Conservation (phyloP, 2,329 filamentous ascomycete species). For the Fusarium caatingaense region DNA sequence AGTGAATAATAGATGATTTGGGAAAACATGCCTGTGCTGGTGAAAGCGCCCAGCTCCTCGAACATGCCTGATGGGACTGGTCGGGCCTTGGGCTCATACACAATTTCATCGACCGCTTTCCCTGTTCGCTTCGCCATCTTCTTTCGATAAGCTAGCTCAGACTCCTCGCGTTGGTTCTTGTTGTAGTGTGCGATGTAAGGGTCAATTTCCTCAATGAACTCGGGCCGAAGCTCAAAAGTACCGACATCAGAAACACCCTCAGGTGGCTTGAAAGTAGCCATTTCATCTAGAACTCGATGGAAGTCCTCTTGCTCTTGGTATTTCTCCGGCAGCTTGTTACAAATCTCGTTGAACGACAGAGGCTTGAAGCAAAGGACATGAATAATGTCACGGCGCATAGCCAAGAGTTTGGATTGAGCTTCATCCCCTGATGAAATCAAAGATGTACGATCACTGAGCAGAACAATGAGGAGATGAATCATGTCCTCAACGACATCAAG, state of each 20-base stretch:
- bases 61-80: slow-evolving; percentile 83
- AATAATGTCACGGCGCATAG: slow-evolving; percentile 88
- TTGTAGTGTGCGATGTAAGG: slow-evolving; percentile 97
- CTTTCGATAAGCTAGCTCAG: slow-evolving; percentile 87
- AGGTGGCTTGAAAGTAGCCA: slow-evolving; percentile 89
- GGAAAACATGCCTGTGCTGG: slow-evolving; percentile 84
- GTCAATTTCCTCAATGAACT: slow-evolving; percentile 89
- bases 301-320: slow-evolving; percentile 91
- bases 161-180: slow-evolving; percentile 96
- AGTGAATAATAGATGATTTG: slow-evolving; percentile 92
- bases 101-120: slow-evolving; percentile 82
- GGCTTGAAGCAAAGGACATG: slow-evolving; percentile 98
- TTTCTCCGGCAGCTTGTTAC: slow-evolving; percentile 85
- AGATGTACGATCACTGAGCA: slow-evolving; percentile 88
- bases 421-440: slow-evolving; percentile 77
- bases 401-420: slow-evolving; percentile 71
- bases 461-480: slow-evolving; percentile 89
- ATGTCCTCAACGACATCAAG: slow-evolving; percentile 96
- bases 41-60: slow-evolving; percentile 80
- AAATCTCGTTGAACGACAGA: slow-evolving; percentile 92
- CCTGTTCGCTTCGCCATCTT: slow-evolving; percentile 90
- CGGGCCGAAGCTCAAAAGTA: slow-evolving; percentile 89
- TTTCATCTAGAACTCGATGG: slow-evolving; percentile 83
- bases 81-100: slow-evolving; percentile 88
- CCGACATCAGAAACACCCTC: slow-evolving; percentile 94